phyloP scores from a whole-genome alignment of 495 filamentous ascomycete genomes.

The Thozetella sp. region DNA sequence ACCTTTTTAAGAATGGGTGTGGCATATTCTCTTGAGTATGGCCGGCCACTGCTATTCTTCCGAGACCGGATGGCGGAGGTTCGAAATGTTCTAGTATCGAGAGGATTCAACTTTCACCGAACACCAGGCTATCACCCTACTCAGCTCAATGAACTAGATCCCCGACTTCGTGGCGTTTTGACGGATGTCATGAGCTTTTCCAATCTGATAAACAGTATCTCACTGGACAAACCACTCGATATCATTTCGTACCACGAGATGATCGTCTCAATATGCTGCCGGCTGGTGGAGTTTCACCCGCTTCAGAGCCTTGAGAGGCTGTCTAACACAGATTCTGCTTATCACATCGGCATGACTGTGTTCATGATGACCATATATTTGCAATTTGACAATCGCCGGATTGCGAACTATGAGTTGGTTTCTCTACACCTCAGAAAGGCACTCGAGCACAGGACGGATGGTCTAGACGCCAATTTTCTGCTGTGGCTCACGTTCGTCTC shows the following conservation, averaged over 20 bases:
- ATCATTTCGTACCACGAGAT: slow-evolving; percentile 16
- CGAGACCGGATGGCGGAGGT: slow-evolving; percentile 21
- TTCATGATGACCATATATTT: slow-evolving; percentile 25
- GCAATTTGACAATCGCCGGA: slow-evolving; percentile 12
- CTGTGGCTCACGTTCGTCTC: slow-evolving; percentile 22
- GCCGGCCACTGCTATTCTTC: slow-evolving; percentile 19
- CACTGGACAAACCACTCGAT: slow-evolving; percentile 7
- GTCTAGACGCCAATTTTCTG: slow-evolving; percentile 6
- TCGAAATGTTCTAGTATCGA: slow-evolving; percentile 5
- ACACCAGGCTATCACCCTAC: not conserved
- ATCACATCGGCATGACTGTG: slow-evolving; percentile 19
- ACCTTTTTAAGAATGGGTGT: slow-evolving; percentile 15
- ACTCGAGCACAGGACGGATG: slow-evolving; percentile 5
- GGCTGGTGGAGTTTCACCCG: slow-evolving; percentile 18
- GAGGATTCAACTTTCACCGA: slow-evolving; percentile 9
- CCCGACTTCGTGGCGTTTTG: slow-evolving; percentile 12
- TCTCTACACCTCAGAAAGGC: slow-evolving; percentile 12
- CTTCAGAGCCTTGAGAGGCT: slow-evolving; percentile 7
- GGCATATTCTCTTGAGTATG: slow-evolving; percentile 19
- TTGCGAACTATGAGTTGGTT: slow-evolving; percentile 13
- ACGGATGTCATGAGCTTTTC: slow-evolving; percentile 15
- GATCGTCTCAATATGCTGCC: slow-evolving; percentile 20
- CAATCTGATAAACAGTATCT: slow-evolving; percentile 12
- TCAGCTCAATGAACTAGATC: slow-evolving; percentile 7
- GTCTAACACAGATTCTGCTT: slow-evolving; percentile 8